Evolutionary conservation across 805 yeast genomes (phyloP).

Genomic region (Candida maris): DNA sequence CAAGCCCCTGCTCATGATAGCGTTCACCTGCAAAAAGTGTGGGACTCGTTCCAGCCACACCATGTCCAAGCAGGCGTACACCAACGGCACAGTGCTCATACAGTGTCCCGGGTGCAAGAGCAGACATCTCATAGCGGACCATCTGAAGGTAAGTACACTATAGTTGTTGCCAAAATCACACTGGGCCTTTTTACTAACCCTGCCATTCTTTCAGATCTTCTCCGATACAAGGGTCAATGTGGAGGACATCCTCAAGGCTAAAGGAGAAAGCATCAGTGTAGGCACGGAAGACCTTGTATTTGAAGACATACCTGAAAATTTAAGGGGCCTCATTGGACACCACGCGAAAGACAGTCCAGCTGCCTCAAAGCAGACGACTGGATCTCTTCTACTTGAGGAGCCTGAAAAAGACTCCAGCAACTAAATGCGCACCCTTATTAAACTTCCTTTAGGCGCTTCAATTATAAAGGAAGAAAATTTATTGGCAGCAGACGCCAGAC

Average conservation of each 20-base stretch:
- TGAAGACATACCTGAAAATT: conserved; percentile 60
- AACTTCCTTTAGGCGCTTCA: not conserved
- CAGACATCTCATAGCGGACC: conserved; percentile 90
- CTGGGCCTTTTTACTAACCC: conserved; percentile 15
- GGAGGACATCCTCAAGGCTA: conserved; percentile 69
- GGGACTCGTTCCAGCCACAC: conserved; percentile 78
- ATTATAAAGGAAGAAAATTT: not conserved
- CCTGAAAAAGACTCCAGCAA: conserved; percentile 1
- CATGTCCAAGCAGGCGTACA: conserved; percentile 91
- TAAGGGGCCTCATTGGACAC: conserved; percentile 51
- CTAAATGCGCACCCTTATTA: not conserved
- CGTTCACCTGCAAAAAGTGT: conserved; percentile 91
- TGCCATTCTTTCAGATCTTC: conserved; percentile 55
- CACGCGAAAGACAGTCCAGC: conserved; percentile 67
- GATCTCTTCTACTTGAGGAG: conserved; percentile 5
- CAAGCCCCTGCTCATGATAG: conserved; percentile 77
- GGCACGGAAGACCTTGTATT: conserved; percentile 66
- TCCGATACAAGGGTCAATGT: conserved; percentile 74
- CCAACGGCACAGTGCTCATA: conserved; percentile 78
- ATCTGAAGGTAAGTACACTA: conserved; percentile 46
- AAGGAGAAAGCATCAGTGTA: conserved; percentile 71
- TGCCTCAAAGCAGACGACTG: conserved; percentile 19
- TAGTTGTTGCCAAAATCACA: not conserved
- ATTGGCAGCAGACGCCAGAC: not conserved
- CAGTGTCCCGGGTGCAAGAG: conserved; percentile 90